Evolutionary conservation across 2,329 filamentous ascomycete species (phyloP), one percentile per base, ranked within the genome.

Genomic region (Ramularia endophylla): DNA sequence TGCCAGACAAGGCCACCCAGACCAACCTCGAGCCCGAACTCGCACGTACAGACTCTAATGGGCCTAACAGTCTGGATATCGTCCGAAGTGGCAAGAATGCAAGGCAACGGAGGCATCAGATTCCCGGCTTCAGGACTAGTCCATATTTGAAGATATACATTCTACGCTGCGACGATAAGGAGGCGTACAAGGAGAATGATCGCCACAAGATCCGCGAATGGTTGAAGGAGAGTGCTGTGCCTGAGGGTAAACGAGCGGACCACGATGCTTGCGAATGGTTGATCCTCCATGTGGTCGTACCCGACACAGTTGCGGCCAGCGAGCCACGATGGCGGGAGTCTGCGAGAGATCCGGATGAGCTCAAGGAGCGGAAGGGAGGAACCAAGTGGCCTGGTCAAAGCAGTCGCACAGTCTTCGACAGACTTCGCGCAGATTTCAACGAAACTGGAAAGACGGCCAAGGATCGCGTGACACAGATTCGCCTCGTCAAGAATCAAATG

Each of bases 181-280:
- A 98, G 35, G 80, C 80, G 7, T 98, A 98, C 73, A 97, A 95
- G 65, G 71, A 78, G 2, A 79, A 79, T 9, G 81, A 86, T 5
- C 77, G 88, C 37, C 80, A 85, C 56, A 79, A 86, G 52, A 73
- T 98, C 27, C 79, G 86, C 37, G 89, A 97, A 51, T 98, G 92
- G 92, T 78, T 97, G 56, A 94, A 92, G 64, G 71, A 77, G 5
- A 76, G 94, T 48, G 80, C 82, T 0, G 75, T 79, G 0, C 69
- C 77, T 0, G 71, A 78, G 2, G 86, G 73, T 56, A 81, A 78
- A 15, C 83, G 88, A 57, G 90, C 95, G 59, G 92, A 94, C 48
- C 92, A 98, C 59, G 90, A 98, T 68, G 90, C 92, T 0, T 95
- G 85, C 54, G 92, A 98, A 64, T 97, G 89, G 85, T 71, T 98